Evolutionary conservation across 352 stramenopile genomes (phyloP), one percentile per base, ranked within the genome.

Genomic region (Phytophthora chlamydospora): DNA sequence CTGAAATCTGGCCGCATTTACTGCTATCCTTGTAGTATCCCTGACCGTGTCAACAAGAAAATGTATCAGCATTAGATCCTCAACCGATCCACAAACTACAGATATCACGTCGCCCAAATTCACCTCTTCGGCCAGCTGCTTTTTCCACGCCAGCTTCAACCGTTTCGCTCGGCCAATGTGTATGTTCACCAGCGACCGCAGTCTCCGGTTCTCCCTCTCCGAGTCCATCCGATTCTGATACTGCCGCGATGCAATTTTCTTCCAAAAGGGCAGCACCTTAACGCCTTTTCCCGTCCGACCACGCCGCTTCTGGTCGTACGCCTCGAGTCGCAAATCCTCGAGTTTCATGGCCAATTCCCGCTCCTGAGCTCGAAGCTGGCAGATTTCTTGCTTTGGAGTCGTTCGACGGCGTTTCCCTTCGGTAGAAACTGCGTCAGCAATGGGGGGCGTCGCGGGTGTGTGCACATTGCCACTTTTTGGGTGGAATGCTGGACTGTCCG

Each of bases 341-440:
- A 70, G 55, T 61, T 3, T 60, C 6, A n/a, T 29, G 14, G 55
- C 40, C 48, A 70, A 41, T 14, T 70, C 54, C 11, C 38, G 35
- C 55, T 70, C 55, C 33, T 70, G 41, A 0, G 41, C 42, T 33
- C 55, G 49, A 32, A 70, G 32, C 24, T 64, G 42, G 4, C 42
- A 40, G 17, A 69, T 69, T 59, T 69, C 60, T 21, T 69, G 61
- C 21, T 69, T 69, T 2, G 46, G 46, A 8, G 61, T 69, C 39
- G 16, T 29, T n/a, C 61, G 61, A 46, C 29, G 46, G 6, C 45
- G 52, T 39, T n/a, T 39, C 14, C 14, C 53, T 11, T 16, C 3
- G 6, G 31, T 51, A 9, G 52, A 29, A 6, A 31, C 38, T 9
- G 29, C 33, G 2, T 45, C 38, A 6, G 4, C 17, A n/a, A 43